These are phyloP conservation scores for Starmerella asiatica DNA, from an alignment of 805 yeast species.

Conservation along the genomic window DNA sequence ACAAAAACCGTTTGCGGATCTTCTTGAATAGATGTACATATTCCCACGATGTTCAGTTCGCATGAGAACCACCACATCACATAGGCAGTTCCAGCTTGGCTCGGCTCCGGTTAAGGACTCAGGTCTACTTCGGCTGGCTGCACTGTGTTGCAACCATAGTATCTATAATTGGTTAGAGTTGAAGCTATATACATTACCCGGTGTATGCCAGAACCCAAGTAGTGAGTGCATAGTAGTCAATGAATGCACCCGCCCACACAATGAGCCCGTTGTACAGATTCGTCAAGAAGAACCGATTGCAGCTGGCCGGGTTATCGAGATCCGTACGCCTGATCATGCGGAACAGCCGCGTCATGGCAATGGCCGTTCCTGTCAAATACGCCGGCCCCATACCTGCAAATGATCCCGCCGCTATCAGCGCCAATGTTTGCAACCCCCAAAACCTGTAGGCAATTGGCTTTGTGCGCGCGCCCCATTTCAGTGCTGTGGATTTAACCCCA, in stretches of 20 bases:
- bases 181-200: not conserved
- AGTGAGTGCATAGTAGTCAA: constrained; percentile 27
- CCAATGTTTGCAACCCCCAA: constrained; percentile 52
- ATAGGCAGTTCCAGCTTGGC: too few species aligned
- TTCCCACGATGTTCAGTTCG: too few species aligned
- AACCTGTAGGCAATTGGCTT: constrained; percentile 54
- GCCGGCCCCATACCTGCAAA: constrained; percentile 79
- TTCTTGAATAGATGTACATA: not conserved
- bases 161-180: too few species aligned
- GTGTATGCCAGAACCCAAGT: not conserved
- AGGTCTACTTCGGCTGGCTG: too few species aligned
- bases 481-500: constrained; percentile 89
- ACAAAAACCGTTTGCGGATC: constrained; percentile 11
- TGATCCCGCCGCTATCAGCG: constrained; percentile 54
- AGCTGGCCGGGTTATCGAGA: constrained; percentile 61
- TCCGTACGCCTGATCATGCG: constrained; percentile 61
- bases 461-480: constrained; percentile 79
- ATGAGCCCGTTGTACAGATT: constrained; percentile 52
- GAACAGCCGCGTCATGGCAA: constrained; percentile 57
- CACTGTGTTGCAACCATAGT: too few species aligned
- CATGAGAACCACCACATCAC: too few species aligned
- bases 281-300: constrained; percentile 68
- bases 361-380: constrained; percentile 47
- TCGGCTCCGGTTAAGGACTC: too few species aligned
- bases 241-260: constrained; percentile 26